Percentiles rank a stretch among this genome's conserved stretches.
phyloP scores from a whole-genome alignment of 768 basidiomycete species.

The Terana coerulea region DNA sequence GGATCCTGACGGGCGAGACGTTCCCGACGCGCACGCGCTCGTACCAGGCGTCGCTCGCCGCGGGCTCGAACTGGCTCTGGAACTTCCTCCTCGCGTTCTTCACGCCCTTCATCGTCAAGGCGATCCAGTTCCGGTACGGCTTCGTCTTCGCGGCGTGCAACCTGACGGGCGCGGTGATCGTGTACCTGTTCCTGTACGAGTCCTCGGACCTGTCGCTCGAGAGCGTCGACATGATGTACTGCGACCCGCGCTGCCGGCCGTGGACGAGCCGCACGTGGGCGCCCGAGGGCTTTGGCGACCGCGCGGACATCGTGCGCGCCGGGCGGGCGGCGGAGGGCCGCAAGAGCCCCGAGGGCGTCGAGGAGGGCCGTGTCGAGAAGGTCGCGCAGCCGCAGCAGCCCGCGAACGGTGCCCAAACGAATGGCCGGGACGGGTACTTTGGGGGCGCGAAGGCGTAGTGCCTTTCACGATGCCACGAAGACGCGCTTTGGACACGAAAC shows the following conservation, averaged over 20 bases:
- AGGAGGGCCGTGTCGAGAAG: slow-evolving; percentile 27
- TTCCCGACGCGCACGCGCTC: slow-evolving; percentile 71
- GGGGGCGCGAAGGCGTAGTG: too few relatives aligned
- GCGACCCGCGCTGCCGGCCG: slow-evolving; percentile 57
- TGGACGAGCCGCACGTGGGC: slow-evolving; percentile 64
- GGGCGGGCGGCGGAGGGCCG: slow-evolving; percentile 33
- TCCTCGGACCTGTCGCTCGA: slow-evolving; percentile 65
- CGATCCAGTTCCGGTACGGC: slow-evolving; percentile 60
- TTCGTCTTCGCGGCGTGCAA: slow-evolving; percentile 68
- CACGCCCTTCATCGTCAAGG: slow-evolving; percentile 64
- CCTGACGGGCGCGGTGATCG: slow-evolving; percentile 52
- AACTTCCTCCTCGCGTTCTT: slow-evolving; percentile 75
- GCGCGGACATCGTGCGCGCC: slow-evolving; percentile 39
- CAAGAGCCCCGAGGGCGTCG: slow-evolving; percentile 28
- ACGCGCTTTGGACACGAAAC: too few relatives aligned
- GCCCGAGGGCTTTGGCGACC: slow-evolving; percentile 48
- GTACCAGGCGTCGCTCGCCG: slow-evolving; percentile 66
- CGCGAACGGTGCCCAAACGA: too few relatives aligned
- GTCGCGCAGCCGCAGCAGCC: slow-evolving; percentile 2
- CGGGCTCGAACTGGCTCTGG: slow-evolving; percentile 64
- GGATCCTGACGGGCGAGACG: slow-evolving; percentile 77
- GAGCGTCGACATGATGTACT: slow-evolving; percentile 64
- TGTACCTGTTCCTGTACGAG: slow-evolving; percentile 76
- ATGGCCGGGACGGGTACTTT: too few relatives aligned
- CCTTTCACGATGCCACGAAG: too few relatives aligned